Conservation (phyloP, 1,284 basidiomycete species). For the Rhodotorula sp. region DNA sequence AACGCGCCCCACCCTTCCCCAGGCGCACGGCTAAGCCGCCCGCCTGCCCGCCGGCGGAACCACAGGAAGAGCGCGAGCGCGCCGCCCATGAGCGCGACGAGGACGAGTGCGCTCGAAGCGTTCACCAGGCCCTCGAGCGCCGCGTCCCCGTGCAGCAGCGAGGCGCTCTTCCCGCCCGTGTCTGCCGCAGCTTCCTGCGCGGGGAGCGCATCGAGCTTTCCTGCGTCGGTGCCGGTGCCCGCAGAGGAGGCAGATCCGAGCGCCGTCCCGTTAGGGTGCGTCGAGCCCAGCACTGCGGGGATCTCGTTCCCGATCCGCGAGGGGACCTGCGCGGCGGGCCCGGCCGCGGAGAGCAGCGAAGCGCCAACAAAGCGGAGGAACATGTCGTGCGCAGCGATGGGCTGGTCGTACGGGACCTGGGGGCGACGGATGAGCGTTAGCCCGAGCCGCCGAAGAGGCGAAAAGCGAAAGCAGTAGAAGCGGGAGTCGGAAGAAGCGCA, state of each 20-base stretch:
- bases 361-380: constrained; percentile 92
- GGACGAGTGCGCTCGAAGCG: constrained; percentile 79
- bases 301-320: constrained; percentile 69
- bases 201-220: background rate
- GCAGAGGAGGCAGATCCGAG: constrained; percentile 48
- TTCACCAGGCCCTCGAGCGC: constrained; percentile 76
- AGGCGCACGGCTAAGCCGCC: constrained; percentile 6
- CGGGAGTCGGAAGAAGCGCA: constrained; percentile 15
- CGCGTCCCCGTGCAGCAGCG: constrained; percentile 38
- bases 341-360: constrained; percentile 70
- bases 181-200: constrained; percentile 38
- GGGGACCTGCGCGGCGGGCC: constrained; percentile 68
- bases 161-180: constrained; percentile 1
- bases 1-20: constrained; percentile 24
- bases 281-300: constrained; percentile 59
- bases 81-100: constrained; percentile 71
- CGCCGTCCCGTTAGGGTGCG: constrained; percentile 46
- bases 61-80: constrained; percentile 73
- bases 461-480: background rate
- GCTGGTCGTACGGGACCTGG: constrained; percentile 81
- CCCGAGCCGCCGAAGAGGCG: no score
- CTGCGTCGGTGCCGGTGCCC: constrained; percentile 49
- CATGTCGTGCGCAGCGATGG: constrained; percentile 92
- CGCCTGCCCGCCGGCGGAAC: constrained; percentile 57
- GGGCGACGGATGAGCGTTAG: background rate